Base-by-base conservation (phyloP, 2,329 filamentous ascomycete species). In the Venturia asperata region DNA sequence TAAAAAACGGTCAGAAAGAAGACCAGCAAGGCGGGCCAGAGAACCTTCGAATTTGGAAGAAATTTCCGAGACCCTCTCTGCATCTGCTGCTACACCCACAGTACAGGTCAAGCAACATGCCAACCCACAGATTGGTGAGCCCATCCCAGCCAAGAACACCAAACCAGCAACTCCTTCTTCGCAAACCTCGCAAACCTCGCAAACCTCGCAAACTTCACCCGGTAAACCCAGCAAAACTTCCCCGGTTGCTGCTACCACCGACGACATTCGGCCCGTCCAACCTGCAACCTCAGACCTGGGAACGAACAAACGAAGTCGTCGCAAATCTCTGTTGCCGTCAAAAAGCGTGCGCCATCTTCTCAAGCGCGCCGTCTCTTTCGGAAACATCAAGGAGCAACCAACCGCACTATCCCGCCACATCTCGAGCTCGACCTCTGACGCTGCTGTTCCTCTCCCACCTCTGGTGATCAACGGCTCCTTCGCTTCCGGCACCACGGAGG, bases 21-120 rank as follows among this genome's bases (percentile, higher is more conserved):
- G 52, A 58, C 30, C 52, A 58, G 30, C 27, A n/a, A 58, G 52
- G n/a, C 15, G 52, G 37, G 52, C n/a, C 27, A 58, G 52, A 58
- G 52, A 37, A n/a, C 27, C 17, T 13, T 58, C 17, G 27, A 11
- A 9, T n/a, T 37, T 58, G 30, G 52, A n/a, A 37, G 52, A 34
- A 37, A 34, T 37, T 11, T 34, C 15, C 30, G 52, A 58, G 11
- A 37, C 19, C 6, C 9, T 3, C 21, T 6, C 52, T 58, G 30
- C 30, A 11, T 21, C 52, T 5, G n/a, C 15, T 37, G 17, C 27
- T 34, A 37, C 27, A 37, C 15, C 52, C 19, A 37, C 30, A 15
- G 52, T 34, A n/a, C 52, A 37, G 27, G 27, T 58, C 30, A 24
- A 58, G 30, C 27, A 19, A 37, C 4, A 19, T 19, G 3, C 27